Evolutionary conservation across 2,329 filamentous ascomycete genomes (phyloP), one percentile per base, ranked within the genome.

Genomic region (Aspergillus felis): DNA sequence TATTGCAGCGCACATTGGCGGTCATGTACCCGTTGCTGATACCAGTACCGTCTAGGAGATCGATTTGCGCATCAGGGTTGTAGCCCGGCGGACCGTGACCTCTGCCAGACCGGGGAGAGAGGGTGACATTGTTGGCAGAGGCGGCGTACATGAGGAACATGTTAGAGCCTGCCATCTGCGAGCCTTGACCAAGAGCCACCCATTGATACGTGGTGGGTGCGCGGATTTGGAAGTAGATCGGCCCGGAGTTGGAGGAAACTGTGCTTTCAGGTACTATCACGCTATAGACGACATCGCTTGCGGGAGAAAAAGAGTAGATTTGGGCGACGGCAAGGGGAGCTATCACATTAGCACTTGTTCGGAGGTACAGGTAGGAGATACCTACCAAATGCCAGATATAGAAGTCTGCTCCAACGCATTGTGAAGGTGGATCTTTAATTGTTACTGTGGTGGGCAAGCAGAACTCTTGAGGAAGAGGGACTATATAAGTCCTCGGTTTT

Each of bases 81-180:
- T 82, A 80, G 27, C 71, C 50, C 0, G 86, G 86, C 74, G 76
- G 71, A 38, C 68, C 61, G 61, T 87, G 76, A 7, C 78, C 77
- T 0, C 65, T 72, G 29, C 80, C 83, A 3, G 69, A 64, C 24
- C 86, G 81, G 1, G 84, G 79, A 60, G 84, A 87, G 54, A 88
- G 67, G 1, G 86, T 88, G 25, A 88, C 78, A 66, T 87, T 87
- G 59, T 81, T 81, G 9, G 54, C 52, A 4, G 64, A 3, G 61
- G 85, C 78, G 49, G 82, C 73, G 69, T 88, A 88, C 62, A 87
- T 77, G 65, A 88, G 61, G 66, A 88, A 87, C 57, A 88, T 86
- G 67, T 85, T 81, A 51, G 85, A 70, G 32, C 79, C 81, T 14
- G 68, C 44, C 86, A 88, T 88, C 46, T 61, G 58, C 0, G 66